Conservation (phyloP, 495 filamentous ascomycete species). For the Penicillium pancosmium region DNA sequence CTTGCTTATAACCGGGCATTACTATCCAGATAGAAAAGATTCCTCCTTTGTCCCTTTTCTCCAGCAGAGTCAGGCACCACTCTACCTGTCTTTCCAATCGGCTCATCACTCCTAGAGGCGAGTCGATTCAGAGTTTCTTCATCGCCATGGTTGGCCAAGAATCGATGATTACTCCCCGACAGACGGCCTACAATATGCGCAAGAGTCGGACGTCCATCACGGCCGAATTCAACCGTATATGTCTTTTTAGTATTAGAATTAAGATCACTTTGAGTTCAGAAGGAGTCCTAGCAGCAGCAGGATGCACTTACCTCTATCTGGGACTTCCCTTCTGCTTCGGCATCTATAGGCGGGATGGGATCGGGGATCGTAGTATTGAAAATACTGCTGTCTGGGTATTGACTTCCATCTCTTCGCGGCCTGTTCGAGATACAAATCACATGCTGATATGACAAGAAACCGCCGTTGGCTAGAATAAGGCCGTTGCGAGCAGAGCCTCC, state of each 20-base stretch:
- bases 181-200: conserved; percentile 54
- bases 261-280: not conserved
- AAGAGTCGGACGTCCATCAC: conserved; percentile 42
- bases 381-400: conserved; percentile 45
- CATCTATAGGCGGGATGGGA: conserved; percentile 34
- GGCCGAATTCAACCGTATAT: conserved; percentile 56
- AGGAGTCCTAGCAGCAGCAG: not conserved
- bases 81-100: conserved; percentile 10
- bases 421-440: conserved; percentile 49
- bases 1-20: not conserved
- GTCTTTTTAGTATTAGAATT: conserved; percentile 38
- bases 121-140: conserved; percentile 11
- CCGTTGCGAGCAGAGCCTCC: conserved; percentile 41
- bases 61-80: conserved; percentile 9
- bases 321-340: conserved; percentile 44
- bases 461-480: conserved; percentile 59
- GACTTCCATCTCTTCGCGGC: conserved; percentile 34
- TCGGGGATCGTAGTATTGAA: conserved; percentile 32
- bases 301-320: conserved; percentile 47
- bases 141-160: conserved; percentile 54
- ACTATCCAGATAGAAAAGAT: conserved; percentile 15
- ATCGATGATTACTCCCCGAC: conserved; percentile 42
- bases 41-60: conserved; percentile 9
- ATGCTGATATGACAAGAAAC: conserved; percentile 56
- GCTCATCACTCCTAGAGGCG: conserved; percentile 9